These are phyloP conservation scores for Effrenium voratum DNA, from an alignment of 73 alveolate species.

Conservation along the genomic window DNA sequence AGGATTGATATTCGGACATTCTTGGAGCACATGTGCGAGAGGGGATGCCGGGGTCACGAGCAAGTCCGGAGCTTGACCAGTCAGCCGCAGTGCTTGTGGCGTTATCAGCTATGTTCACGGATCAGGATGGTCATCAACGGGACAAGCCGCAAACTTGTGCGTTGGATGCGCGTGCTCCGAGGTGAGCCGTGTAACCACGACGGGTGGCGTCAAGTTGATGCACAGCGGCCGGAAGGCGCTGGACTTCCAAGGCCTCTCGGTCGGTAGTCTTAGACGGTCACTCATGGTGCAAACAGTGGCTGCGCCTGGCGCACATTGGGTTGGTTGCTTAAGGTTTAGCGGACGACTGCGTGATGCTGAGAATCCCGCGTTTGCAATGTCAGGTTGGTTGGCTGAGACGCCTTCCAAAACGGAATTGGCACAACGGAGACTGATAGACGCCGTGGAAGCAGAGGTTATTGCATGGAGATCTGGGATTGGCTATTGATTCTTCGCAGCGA, in stretches of 20 bases:
- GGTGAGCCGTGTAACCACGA: conserved; percentile 21
- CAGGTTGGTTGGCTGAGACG: conserved; percentile 63
- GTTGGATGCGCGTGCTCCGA: too few relatives aligned
- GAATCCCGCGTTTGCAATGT: too few relatives aligned
- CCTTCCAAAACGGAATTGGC: conserved; percentile 41
- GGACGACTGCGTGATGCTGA: too few relatives aligned
- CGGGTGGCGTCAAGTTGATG: conserved; percentile 19
- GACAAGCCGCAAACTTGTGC: background rate
- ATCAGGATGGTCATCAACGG: background rate
- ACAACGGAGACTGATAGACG: conserved; percentile 32
- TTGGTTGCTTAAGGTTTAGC: too few relatives aligned
- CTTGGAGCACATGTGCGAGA: conserved; percentile 87
- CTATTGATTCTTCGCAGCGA: too few relatives aligned
- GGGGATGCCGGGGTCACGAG: conserved; percentile 74
- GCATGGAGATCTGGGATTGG: conserved; percentile 64
- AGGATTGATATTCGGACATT: conserved; percentile 56
- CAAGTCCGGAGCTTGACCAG: background rate
- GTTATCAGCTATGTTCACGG: background rate
- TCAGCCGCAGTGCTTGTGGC: background rate
- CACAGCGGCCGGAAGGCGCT: conserved; percentile 35
- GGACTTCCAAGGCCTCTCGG: conserved; percentile 18
- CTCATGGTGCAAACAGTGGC: too few relatives aligned
- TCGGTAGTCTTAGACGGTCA: too few relatives aligned
- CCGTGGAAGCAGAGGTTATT: conserved; percentile 40
- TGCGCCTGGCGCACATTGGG: too few relatives aligned